These are phyloP conservation scores for Kalmusia sp. DNA, from an alignment of 2,329 filamentous ascomycete genomes.

Conservation along the genomic window DNA sequence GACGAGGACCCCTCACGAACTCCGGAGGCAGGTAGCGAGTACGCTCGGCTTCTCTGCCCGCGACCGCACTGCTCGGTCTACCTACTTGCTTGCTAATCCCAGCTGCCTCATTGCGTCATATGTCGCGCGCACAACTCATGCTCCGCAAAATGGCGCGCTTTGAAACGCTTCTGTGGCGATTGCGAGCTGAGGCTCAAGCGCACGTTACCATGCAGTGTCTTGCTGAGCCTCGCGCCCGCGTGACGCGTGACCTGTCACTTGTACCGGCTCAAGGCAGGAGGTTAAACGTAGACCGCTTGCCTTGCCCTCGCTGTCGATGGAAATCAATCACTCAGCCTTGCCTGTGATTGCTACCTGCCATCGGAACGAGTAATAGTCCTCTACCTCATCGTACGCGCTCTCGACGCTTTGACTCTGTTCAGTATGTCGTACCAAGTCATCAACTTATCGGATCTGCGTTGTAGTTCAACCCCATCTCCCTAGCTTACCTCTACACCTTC, in stretches of 20 bases:
- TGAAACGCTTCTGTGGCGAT: background rate
- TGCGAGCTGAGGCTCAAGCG: constrained; percentile 1
- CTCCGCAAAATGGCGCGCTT: background rate
- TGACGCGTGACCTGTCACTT: background rate
- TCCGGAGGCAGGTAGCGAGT: background rate
- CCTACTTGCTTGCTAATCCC: constrained; percentile 3
- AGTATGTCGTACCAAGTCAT: too few relatives aligned
- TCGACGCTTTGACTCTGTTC: too few relatives aligned
- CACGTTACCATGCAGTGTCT: background rate
- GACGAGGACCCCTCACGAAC: background rate
- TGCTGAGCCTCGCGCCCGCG: background rate
- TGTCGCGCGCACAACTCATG: background rate
- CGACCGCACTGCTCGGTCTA: background rate
- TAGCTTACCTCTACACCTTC: too few relatives aligned
- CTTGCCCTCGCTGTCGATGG: background rate
- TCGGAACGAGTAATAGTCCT: too few relatives aligned
- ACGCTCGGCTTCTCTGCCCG: too few relatives aligned
- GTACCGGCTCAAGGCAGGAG: background rate
- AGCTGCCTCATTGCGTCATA: constrained; percentile 1
- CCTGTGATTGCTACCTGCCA: too few relatives aligned
- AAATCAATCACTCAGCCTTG: too few relatives aligned
- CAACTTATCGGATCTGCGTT: too few relatives aligned
- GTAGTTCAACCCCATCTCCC: too few relatives aligned
- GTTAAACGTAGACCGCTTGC: background rate
- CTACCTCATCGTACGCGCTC: too few relatives aligned